Evolutionary conservation across 2,329 filamentous ascomycete species (phyloP).

Genomic region (Botrytis galanthina): DNA sequence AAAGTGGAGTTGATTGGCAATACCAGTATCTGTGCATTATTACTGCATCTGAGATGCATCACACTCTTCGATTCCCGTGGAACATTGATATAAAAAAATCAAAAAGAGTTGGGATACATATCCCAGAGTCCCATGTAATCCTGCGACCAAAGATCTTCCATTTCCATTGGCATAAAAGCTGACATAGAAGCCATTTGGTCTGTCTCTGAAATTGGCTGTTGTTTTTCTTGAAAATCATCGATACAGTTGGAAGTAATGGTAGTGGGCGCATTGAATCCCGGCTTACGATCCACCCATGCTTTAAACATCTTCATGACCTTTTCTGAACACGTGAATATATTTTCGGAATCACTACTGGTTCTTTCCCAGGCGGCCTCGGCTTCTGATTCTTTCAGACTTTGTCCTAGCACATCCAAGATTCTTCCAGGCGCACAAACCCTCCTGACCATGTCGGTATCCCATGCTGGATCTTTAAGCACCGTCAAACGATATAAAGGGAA

Average conservation of each 20-base stretch:
- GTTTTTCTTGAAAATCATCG: background rate
- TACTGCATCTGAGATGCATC: background rate
- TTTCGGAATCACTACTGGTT: background rate
- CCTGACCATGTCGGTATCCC: conserved; percentile 10
- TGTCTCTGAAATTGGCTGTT: background rate
- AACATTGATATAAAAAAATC: background rate
- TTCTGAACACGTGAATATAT: conserved; percentile 9
- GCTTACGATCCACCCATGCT: conserved; percentile 4
- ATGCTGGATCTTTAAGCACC: conserved; percentile 1
- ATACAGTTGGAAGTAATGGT: background rate
- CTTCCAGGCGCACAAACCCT: background rate
- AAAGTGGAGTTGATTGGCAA: background rate
- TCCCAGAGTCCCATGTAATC: conserved; percentile 13
- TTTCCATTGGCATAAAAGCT: conserved; percentile 9
- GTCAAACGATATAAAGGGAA: conserved; percentile 8
- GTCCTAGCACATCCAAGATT: conserved; percentile 1
- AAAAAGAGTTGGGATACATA: conserved; percentile 13
- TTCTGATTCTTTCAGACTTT: background rate
- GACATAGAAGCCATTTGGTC: background rate
- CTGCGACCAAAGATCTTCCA: conserved; percentile 9
- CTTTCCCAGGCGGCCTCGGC: conserved; percentile 3
- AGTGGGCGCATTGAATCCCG: conserved; percentile 9
- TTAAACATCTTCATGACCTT: conserved; percentile 11
- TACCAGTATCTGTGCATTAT: background rate
- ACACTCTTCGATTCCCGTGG: background rate